Percentiles rank a stretch among this genome's conserved stretches.
phyloP scores from a whole-genome alignment of 2,329 filamentous ascomycete genomes.

The Aspergillus arachidicola region DNA sequence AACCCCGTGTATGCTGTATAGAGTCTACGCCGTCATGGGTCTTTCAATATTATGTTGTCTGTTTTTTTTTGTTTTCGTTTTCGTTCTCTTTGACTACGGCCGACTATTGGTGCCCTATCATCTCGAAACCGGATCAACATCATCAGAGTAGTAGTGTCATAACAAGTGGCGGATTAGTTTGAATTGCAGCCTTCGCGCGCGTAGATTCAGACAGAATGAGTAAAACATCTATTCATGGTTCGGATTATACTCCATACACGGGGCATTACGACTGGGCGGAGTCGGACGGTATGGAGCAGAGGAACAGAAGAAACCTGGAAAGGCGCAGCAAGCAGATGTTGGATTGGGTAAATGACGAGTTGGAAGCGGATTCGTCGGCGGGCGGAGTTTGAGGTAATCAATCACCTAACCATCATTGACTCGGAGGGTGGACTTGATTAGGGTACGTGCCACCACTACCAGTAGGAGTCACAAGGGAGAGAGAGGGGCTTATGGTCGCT shows the following conservation, averaged over 20 bases:
- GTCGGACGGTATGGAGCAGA: constrained; percentile 7
- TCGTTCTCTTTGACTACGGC: background rate
- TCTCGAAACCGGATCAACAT: constrained; percentile 13
- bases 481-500: constrained; percentile 2
- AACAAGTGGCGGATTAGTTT: constrained; percentile 3
- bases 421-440: constrained; percentile 3
- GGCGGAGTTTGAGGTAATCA: constrained; percentile 4
- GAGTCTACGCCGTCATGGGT: constrained; percentile 10
- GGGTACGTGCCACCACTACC: constrained; percentile 6
- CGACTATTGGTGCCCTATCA: constrained; percentile 6
- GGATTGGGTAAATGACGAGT: constrained; percentile 8
- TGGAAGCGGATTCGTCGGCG: constrained; percentile 5
- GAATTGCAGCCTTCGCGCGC: constrained; percentile 6
- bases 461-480: constrained; percentile 9
- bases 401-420: constrained; percentile 10
- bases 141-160: constrained; percentile 2
- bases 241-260: constrained; percentile 4
- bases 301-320: constrained; percentile 8
- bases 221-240: constrained; percentile 11
- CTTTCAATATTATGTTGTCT: constrained; percentile 4
- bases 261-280: constrained; percentile 14
- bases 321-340: constrained; percentile 9
- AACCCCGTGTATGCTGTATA: background rate
- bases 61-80: background rate
- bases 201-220: constrained; percentile 8